Evolutionary conservation across 805 yeast genomes (phyloP), one percentile per base, ranked within the genome.

Genomic region (Citeromyces nyonsensis): DNA sequence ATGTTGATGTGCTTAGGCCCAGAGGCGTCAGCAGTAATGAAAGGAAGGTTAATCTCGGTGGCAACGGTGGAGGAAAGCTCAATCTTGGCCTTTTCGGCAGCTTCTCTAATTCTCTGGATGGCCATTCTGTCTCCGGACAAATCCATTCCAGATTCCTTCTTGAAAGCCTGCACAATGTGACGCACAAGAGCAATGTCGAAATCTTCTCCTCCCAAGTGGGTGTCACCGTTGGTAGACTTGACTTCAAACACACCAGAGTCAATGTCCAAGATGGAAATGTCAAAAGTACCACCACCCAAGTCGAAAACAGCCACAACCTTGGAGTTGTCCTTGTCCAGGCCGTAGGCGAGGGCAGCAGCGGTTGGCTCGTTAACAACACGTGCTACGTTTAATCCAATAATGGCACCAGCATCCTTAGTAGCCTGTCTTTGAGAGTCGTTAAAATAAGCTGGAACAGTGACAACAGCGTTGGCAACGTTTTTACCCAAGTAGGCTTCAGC

Each of bases 241-340:
- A 85, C 96, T 70, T 85, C 96, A 51, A 85, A 85, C 44, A 85
- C 96, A 70, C 96, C 96, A 55, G 85, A 84, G 64, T 86, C 95
- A 49, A 85, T 86, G 69, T 86, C 96, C 54, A 85, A 71, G 56
- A 85, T 82, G 48, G 96, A 85, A 61, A 85, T 79, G 79, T 85
- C 96, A 57, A 85, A 85, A 51, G 96, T 85, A 75, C 96, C 96
- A 61, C 96, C 96, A 75, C 96, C 96, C 53, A 85, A 71, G 64
- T 85, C 96, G 66, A 86, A 85, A 44, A 85, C 96, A 40, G 96
- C 96, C 48, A 85, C 94, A 40, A 56, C 57, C 36, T 48, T 52
- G 24, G 57, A 44, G 44, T 68, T 73, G 25, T 61, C 47, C 66
- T 79, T 80, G 64, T 84, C 95, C 51, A 84, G 67, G 64, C 95